Evolutionary conservation across 345 rosid genomes (phyloP).

Genomic region (Gynandropsis gynandra): DNA sequence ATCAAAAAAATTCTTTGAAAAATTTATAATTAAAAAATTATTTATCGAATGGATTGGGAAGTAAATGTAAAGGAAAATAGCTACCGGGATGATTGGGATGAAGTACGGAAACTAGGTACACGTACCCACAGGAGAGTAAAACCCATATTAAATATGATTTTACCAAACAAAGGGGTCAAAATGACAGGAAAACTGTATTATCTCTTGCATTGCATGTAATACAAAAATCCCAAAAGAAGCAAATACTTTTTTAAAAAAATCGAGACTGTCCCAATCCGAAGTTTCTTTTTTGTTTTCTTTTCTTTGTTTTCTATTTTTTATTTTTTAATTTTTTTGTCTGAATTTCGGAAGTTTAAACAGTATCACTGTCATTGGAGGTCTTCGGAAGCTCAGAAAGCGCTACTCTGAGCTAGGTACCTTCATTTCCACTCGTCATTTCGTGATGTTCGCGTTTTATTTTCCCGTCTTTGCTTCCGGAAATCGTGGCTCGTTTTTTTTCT

Average conservation of each 20-base stretch:
- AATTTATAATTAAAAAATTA: too few species aligned
- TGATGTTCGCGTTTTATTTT: not conserved
- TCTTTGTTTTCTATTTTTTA: not conserved
- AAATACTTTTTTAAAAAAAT: not conserved
- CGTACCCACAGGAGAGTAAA: too few species aligned
- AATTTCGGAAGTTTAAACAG: constrained; percentile 44
- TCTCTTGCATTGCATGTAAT: too few species aligned
- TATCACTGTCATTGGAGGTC: constrained; percentile 26
- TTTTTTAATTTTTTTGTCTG: not conserved
- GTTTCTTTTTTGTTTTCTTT: not conserved
- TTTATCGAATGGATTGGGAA: too few species aligned
- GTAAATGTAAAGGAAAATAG: too few species aligned
- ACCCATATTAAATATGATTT: too few species aligned
- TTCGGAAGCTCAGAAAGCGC: constrained; percentile 25
- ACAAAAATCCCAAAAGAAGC: not conserved
- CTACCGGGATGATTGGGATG: too few species aligned
- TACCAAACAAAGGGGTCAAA: too few species aligned
- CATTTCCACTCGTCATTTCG: constrained; percentile 4
- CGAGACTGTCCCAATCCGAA: constrained; percentile 2
- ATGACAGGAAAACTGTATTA: too few species aligned
- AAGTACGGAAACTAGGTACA: too few species aligned
- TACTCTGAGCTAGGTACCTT: constrained; percentile 27
- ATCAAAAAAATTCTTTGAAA: not conserved
- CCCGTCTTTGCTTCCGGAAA: not conserved
- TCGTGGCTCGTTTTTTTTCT: constrained; percentile 16